Base-by-base conservation (phyloP, 73 alveolate species). In the Paramecium sonneborni region DNA sequence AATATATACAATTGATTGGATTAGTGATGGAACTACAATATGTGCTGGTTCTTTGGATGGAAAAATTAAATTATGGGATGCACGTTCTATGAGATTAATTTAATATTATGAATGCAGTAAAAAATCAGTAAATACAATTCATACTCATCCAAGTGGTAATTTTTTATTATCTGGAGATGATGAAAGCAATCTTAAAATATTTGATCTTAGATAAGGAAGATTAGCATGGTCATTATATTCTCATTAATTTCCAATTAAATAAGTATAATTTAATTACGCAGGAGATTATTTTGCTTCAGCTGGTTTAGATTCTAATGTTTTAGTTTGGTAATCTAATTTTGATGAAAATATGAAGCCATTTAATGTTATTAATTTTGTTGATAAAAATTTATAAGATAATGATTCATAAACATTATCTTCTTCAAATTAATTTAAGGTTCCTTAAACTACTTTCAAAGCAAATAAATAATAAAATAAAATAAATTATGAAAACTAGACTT, bases 121-220 rank as follows among this genome's bases (percentile, higher is more conserved):
- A 35, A 97, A 95, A 67, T 91, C 94, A 84, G 98, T 98, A 1
- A 97, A 94, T 89, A 93, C 96, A 23, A 93, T 98, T 1, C 94
- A 96, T 35, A 95, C 97, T 95, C 99, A 98, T 93, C 99, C 99
- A 39, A 92, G 97, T 93, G 99, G 99, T 41, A 92, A 96, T 70
- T 98, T 89, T 96, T 86, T 98, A 43, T 92, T 98, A 9, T 95
- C 99, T 26, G 97, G 98, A 18, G 93, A 97, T 62, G 96, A 95
- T 92, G 99, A 98, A 92, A 89, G 98, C 11, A 96, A 99, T n/a
- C 72, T 98, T 20, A 98, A 98, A 95, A 96, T 98, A 26, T 98
- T 99, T 99, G 99, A 98, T 94, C 95, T 98, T 86, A 97, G 99
- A 94, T 95, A 95, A 95, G 99, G 99, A 0, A 97, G 97, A 92